These are phyloP conservation scores for Boletus pseudopeckii DNA, from an alignment of 768 basidiomycete genomes.

Conservation along the genomic window DNA sequence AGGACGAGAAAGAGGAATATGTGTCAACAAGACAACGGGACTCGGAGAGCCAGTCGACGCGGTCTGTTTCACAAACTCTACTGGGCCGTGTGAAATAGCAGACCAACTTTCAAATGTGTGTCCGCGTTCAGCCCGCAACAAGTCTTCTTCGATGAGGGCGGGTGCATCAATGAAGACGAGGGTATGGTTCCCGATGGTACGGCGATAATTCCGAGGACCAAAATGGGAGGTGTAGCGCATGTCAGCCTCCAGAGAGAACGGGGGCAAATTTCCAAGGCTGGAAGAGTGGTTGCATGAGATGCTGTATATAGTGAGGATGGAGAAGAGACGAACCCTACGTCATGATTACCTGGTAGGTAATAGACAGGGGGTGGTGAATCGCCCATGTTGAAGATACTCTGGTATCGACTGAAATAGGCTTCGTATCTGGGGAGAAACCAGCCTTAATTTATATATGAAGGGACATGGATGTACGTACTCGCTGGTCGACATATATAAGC, in stretches of 20 bases:
- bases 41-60: slow-evolving; percentile 26
- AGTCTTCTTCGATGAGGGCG: slow-evolving; percentile 71
- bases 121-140: slow-evolving; percentile 42
- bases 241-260: slow-evolving; percentile 42
- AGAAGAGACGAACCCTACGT: slow-evolving; percentile 58
- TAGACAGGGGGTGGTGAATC: slow-evolving; percentile 48
- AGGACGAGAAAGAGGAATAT: slow-evolving; percentile 84
- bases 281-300: slow-evolving; percentile 1
- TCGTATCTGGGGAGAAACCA: slow-evolving; percentile 57
- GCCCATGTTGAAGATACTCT: slow-evolving; percentile 58
- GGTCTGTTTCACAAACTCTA: slow-evolving; percentile 51
- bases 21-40: slow-evolving; percentile 73
- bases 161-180: slow-evolving; percentile 72
- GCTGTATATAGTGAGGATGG: neutral
- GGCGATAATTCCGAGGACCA: slow-evolving; percentile 63
- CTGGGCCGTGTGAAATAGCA: slow-evolving; percentile 44
- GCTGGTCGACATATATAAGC: slow-evolving; percentile 54
- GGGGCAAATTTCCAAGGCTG: slow-evolving; percentile 28
- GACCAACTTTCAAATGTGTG: slow-evolving; percentile 46
- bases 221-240: slow-evolving; percentile 71
- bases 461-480: slow-evolving; percentile 53
- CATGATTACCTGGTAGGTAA: slow-evolving; percentile 89
- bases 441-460: slow-evolving; percentile 4
- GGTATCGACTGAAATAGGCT: slow-evolving; percentile 63
- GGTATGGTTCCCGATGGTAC: slow-evolving; percentile 68